Evolutionary conservation across 176 grass and related monocot genomes (phyloP).

Genomic region (Thalia dealbata): DNA sequence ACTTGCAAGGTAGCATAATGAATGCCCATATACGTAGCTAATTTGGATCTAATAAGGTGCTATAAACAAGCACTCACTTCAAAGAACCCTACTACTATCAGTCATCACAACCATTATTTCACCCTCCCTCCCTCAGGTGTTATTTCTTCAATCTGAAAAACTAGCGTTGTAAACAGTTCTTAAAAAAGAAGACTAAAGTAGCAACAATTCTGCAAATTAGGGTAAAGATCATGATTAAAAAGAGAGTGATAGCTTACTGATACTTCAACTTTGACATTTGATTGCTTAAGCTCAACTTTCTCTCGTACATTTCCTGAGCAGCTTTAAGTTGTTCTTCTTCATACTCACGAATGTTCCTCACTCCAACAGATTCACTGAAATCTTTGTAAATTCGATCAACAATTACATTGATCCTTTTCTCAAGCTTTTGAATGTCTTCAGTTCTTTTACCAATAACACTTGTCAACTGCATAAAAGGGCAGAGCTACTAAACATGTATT

Average conservation of each 20-base stretch:
- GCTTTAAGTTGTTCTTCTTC: constrained; percentile 90
- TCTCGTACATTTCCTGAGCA: constrained; percentile 75
- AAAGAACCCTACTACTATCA: too few species aligned
- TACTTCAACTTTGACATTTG: constrained; percentile 99
- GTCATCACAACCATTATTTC: too few species aligned
- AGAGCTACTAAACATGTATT: constrained; percentile 22
- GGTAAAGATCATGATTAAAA: not conserved
- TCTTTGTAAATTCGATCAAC: constrained; percentile 81
- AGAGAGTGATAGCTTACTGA: constrained; percentile 55
- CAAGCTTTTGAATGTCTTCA: constrained; percentile 60
- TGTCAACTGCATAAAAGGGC: constrained; percentile 52
- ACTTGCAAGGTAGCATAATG: not conserved
- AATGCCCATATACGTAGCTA: not conserved
- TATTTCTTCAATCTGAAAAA: too few species aligned
- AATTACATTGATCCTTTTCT: constrained; percentile 94
- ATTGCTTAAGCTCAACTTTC: constrained; percentile 69
- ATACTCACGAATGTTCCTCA: constrained; percentile 94
- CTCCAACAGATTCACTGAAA: constrained; percentile 90
- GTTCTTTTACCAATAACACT: constrained; percentile 52
- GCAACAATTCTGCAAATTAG: too few species aligned
- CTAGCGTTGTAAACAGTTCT: not conserved
- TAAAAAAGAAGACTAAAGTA: not conserved
- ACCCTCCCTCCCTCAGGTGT: too few species aligned
- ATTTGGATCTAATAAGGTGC: not conserved
- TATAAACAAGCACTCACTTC: too few species aligned